phyloP scores from a whole-genome alignment of 1,284 basidiomycete species.

The Ceratobasidium papillatum region DNA sequence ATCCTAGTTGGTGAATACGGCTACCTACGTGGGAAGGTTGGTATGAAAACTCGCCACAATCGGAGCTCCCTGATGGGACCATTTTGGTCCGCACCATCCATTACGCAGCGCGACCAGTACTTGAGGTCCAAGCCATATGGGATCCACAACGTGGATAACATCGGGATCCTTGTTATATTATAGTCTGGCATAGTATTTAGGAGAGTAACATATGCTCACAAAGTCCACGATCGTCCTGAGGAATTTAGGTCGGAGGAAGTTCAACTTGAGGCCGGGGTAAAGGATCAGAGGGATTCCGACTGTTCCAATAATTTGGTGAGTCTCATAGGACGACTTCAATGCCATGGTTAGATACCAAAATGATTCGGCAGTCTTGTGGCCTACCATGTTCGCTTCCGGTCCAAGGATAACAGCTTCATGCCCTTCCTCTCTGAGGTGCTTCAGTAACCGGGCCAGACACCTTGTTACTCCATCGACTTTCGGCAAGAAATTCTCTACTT shows the following conservation, averaged over 20 bases:
- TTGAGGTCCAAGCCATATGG: slow-evolving; percentile 64
- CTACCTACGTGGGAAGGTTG: slow-evolving; percentile 56
- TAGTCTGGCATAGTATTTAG: neutral
- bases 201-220: slow-evolving; percentile 43
- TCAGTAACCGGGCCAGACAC: slow-evolving; percentile 62
- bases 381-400: slow-evolving; percentile 59
- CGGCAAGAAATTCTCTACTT: slow-evolving; percentile 26
- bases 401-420: slow-evolving; percentile 63
- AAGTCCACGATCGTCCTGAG: slow-evolving; percentile 56
- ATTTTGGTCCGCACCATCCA: slow-evolving; percentile 53
- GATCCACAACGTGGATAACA: slow-evolving; percentile 61
- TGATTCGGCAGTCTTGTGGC: neutral
- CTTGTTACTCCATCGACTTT: slow-evolving; percentile 63
- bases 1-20: slow-evolving; percentile 55
- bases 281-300: slow-evolving; percentile 62
- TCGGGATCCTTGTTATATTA: slow-evolving; percentile 55
- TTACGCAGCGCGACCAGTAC: slow-evolving; percentile 55
- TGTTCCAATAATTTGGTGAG: slow-evolving; percentile 62
- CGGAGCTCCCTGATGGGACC: slow-evolving; percentile 53
- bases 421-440: slow-evolving; percentile 61
- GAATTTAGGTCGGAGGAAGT: slow-evolving; percentile 64
- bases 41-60: slow-evolving; percentile 64
- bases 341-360: neutral
- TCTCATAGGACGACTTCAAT: slow-evolving; percentile 57
- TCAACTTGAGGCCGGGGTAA: slow-evolving; percentile 64